phyloP scores from a whole-genome alignment of 495 filamentous ascomycete species.

The Penicillium cataractarum region DNA sequence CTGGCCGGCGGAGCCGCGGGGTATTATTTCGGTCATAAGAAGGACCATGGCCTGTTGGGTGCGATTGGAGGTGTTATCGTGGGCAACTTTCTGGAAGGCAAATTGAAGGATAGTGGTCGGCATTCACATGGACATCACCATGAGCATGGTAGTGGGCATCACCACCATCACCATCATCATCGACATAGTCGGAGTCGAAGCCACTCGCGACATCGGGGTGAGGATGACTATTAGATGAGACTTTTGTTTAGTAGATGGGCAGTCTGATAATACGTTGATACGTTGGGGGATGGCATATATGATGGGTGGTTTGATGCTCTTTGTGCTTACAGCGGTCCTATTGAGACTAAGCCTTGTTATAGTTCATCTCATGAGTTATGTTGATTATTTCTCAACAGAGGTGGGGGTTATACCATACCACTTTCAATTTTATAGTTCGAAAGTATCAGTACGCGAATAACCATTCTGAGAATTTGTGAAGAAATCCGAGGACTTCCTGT shows the following conservation, averaged over 20 bases:
- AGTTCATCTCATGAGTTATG: background rate
- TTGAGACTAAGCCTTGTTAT: background rate
- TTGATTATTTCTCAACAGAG: background rate
- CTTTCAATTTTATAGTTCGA: background rate
- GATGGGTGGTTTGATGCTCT: background rate
- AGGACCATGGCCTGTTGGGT: slow-evolving; percentile 51
- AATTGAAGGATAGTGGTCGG: slow-evolving; percentile 38
- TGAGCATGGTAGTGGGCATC: slow-evolving; percentile 9
- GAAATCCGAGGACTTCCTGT: no score
- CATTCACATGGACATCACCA: slow-evolving; percentile 28
- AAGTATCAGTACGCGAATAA: background rate
- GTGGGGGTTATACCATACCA: background rate
- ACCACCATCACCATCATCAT: slow-evolving; percentile 18
- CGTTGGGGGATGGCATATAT: background rate
- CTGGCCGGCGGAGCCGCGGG: slow-evolving; percentile 52
- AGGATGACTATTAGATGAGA: slow-evolving; percentile 17
- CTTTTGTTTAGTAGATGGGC: background rate
- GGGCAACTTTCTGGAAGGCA: slow-evolving; percentile 49
- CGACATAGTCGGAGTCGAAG: slow-evolving; percentile 23
- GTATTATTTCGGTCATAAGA: slow-evolving; percentile 50
- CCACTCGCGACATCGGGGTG: slow-evolving; percentile 21
- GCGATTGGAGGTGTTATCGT: slow-evolving; percentile 53
- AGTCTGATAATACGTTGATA: no score
- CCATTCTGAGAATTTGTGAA: no score
- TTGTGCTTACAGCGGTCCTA: background rate